A percentile compares a stretch with the other conserved stretches of the same genome.
These are phyloP conservation scores for Vigna hirtella DNA, from an alignment of 306 rosid genomes.

Conservation along the genomic window DNA sequence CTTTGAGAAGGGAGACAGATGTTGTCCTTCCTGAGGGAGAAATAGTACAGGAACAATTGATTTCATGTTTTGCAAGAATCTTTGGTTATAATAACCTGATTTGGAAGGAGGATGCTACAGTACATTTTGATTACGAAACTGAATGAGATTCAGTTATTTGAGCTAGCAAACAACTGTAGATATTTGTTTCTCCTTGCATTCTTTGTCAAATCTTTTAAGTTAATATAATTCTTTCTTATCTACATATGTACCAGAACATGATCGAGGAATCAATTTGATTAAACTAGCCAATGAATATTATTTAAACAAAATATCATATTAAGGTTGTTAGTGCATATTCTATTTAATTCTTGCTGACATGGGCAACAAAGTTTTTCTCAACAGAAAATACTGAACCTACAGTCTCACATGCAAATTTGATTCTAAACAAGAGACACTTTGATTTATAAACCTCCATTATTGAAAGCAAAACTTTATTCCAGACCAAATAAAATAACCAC, in stretches of 20 bases:
- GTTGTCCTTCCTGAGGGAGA: constrained; percentile 65
- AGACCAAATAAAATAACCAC: constrained; percentile 18
- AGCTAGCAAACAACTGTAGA: constrained; percentile 31
- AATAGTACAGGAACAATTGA: constrained; percentile 68
- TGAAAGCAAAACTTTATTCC: constrained; percentile 26
- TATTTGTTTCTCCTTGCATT: constrained; percentile 16
- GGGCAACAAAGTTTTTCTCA: constrained; percentile 50
- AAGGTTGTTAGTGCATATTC: constrained; percentile 13
- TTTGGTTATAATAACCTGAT: constrained; percentile 66
- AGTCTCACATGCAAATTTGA: constrained; percentile 48
- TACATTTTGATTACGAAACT: constrained; percentile 43
- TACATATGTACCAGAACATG: background rate
- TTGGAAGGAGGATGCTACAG: constrained; percentile 63
- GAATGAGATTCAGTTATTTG: constrained; percentile 46
- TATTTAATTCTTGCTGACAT: constrained; percentile 54
- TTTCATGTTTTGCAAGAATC: constrained; percentile 76
- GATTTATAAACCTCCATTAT: constrained; percentile 6
- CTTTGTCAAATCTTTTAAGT: constrained; percentile 25
- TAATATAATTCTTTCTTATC: constrained; percentile 15
- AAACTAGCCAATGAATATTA: background rate
- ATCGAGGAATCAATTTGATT: constrained; percentile 10
- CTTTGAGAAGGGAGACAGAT: constrained; percentile 75
- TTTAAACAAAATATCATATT: constrained; percentile 5
- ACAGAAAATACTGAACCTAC: constrained; percentile 53
- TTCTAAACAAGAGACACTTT: constrained; percentile 40